Evolutionary conservation across 306 rosid species (phyloP).

Genomic region (Sophora flavescens): DNA sequence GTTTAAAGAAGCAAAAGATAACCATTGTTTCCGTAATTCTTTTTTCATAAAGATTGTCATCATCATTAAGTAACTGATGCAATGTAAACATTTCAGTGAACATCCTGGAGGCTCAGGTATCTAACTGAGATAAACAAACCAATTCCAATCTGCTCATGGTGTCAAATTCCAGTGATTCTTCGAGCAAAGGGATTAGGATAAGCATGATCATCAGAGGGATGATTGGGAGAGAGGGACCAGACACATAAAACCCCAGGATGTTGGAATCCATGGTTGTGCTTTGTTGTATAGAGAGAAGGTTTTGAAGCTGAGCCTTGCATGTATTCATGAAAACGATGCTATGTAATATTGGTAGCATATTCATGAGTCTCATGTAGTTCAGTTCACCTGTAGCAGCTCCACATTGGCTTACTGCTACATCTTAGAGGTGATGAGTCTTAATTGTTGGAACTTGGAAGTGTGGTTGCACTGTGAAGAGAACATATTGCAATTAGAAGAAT

Average conservation of each 20-base stretch:
- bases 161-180: slow-evolving; percentile 53
- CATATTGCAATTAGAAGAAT: slow-evolving; percentile 19
- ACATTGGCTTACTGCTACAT: slow-evolving; percentile 39
- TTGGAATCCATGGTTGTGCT: slow-evolving; percentile 57
- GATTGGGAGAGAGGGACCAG: slow-evolving; percentile 59
- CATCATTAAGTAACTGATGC: too few relatives aligned
- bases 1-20: background rate
- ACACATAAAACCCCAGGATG: slow-evolving; percentile 54
- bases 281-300: slow-evolving; percentile 69
- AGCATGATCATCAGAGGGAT: slow-evolving; percentile 57
- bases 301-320: slow-evolving; percentile 67
- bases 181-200: slow-evolving; percentile 57
- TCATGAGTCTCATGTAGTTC: slow-evolving; percentile 53
- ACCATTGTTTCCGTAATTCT: background rate
- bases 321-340: slow-evolving; percentile 66
- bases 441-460: slow-evolving; percentile 33
- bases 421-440: slow-evolving; percentile 58
- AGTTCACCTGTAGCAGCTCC: slow-evolving; percentile 47
- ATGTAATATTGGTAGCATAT: slow-evolving; percentile 63
- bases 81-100: too few relatives aligned
- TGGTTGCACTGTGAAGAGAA: slow-evolving; percentile 56
- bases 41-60: too few relatives aligned
- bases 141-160: slow-evolving; percentile 60
- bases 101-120: too few relatives aligned
- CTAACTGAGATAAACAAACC: slow-evolving; percentile 60